These are phyloP conservation scores for Eimeria brunetti DNA, from an alignment of 169 alveolate genomes.

Conservation along the genomic window DNA sequence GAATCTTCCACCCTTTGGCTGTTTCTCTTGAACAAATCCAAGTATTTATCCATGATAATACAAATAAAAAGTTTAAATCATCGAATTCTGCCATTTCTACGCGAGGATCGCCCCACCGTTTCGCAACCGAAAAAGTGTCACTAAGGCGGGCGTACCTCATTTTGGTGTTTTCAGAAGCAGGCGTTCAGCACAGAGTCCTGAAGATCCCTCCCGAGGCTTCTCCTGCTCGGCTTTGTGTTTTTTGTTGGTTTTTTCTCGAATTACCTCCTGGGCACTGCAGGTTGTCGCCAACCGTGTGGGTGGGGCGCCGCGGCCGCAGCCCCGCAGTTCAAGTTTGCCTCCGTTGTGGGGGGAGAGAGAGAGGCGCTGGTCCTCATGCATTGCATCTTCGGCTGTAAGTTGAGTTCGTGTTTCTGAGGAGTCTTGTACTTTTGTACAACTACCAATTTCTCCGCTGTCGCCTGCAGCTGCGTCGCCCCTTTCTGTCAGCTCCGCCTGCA, in stretches of 20 bases:
- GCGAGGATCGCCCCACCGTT: not conserved
- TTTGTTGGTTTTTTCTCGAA: not conserved
- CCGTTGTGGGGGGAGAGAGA: conserved; percentile 22
- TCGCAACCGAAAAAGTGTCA: not conserved
- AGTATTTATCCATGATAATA: not conserved
- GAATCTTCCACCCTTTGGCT: not conserved
- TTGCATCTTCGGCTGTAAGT: not conserved
- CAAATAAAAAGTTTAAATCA: not conserved
- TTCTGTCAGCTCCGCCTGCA: not conserved
- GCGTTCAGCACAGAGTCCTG: not conserved
- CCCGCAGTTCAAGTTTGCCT: conserved; percentile 11
- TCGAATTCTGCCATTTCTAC: not conserved
- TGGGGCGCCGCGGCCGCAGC: conserved; percentile 22
- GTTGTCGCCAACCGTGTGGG: conserved; percentile 1
- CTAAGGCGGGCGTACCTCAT: conserved; percentile 23
- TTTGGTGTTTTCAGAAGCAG: conserved; percentile 13
- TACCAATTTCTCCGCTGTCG: not conserved
- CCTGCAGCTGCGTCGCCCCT: not conserved
- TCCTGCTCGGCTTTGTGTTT: conserved; percentile 39
- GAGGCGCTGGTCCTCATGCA: not conserved
- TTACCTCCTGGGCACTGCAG: not conserved
- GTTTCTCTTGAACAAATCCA: not conserved
- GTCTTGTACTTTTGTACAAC: not conserved
- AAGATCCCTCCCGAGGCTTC: conserved; percentile 65
- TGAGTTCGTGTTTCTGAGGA: conserved; percentile 10